A percentile compares a stretch with the other conserved stretches of the same genome.
These are phyloP conservation scores for Drechslerella stenobrocha DNA, from an alignment of 2,329 filamentous ascomycete species.

Conservation along the genomic window DNA sequence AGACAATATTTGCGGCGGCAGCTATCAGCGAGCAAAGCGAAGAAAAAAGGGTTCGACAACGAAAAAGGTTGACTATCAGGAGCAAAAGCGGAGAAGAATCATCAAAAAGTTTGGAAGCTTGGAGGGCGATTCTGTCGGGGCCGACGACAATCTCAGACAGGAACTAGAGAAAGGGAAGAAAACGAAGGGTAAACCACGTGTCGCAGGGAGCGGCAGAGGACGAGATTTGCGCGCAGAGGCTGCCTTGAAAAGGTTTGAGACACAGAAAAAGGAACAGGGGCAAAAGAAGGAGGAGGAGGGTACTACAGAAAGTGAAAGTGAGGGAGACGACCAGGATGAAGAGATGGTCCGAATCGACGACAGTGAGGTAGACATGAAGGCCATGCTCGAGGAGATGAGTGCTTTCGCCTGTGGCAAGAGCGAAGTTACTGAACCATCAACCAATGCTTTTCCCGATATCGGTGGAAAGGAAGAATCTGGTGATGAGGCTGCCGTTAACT, in stretches of 20 bases:
- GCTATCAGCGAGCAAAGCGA: constrained; percentile 66
- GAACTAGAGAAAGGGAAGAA: constrained; percentile 69
- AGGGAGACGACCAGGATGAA: constrained; percentile 55
- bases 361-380: constrained; percentile 63
- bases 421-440: constrained; percentile 10
- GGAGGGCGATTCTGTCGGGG: constrained; percentile 70
- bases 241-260: constrained; percentile 72
- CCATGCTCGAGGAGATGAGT: constrained; percentile 70
- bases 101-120: constrained; percentile 72
- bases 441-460: constrained; percentile 36
- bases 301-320: constrained; percentile 56
- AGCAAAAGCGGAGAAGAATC: constrained; percentile 72
- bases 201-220: constrained; percentile 73
- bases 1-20: constrained; percentile 78
- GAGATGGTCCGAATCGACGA: constrained; percentile 65
- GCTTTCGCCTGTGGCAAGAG: constrained; percentile 51
- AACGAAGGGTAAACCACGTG: constrained; percentile 61
- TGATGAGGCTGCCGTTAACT: background rate
- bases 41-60: constrained; percentile 61
- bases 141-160: constrained; percentile 67
- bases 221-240: constrained; percentile 76
- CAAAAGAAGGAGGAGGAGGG: constrained; percentile 56
- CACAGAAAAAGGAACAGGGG: constrained; percentile 57
- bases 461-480: constrained; percentile 9
- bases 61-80: constrained; percentile 66